Percentiles rank a stretch among this genome's conserved stretches.
Evolutionary conservation across 345 rosid species (phyloP).

Genomic region (Streptanthus diversifolius): DNA sequence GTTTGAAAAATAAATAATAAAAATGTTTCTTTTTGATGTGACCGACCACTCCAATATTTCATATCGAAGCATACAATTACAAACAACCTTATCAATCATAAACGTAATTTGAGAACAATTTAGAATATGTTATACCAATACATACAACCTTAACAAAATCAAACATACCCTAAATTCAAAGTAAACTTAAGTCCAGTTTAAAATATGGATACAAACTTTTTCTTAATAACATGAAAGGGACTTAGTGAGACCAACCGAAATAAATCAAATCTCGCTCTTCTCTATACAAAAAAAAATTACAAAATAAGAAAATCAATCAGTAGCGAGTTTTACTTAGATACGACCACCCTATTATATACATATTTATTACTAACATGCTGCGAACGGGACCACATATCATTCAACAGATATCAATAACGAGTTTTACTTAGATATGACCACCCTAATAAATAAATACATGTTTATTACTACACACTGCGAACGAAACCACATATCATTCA

Average conservation of each 20-base stretch:
- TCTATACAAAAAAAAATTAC: too few species aligned
- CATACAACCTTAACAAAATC: too few species aligned
- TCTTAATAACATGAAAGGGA: too few species aligned
- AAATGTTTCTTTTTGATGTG: too few species aligned
- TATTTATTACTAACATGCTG: not conserved
- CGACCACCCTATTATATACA: too few species aligned
- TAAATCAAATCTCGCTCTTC: too few species aligned
- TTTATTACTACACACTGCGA: not conserved
- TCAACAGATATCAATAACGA: not conserved
- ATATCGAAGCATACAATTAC: not conserved
- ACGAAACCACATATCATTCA: slow-evolving; percentile 11
- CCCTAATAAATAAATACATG: slow-evolving; percentile 3
- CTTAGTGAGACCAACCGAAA: too few species aligned
- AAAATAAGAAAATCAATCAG: too few species aligned
- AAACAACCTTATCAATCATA: not conserved
- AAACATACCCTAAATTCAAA: not conserved
- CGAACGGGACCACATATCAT: slow-evolving; percentile 20
- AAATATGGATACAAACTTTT: not conserved
- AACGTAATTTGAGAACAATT: not conserved
- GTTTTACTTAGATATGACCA: not conserved
- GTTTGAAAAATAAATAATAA: too few species aligned
- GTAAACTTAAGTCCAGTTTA: not conserved
- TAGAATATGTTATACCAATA: not conserved
- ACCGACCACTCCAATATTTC: too few species aligned
- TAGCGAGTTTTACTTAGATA: too few species aligned